These are phyloP conservation scores for Kodamaea fungicola DNA, from an alignment of 1,139 yeast species.

Conservation along the genomic window DNA sequence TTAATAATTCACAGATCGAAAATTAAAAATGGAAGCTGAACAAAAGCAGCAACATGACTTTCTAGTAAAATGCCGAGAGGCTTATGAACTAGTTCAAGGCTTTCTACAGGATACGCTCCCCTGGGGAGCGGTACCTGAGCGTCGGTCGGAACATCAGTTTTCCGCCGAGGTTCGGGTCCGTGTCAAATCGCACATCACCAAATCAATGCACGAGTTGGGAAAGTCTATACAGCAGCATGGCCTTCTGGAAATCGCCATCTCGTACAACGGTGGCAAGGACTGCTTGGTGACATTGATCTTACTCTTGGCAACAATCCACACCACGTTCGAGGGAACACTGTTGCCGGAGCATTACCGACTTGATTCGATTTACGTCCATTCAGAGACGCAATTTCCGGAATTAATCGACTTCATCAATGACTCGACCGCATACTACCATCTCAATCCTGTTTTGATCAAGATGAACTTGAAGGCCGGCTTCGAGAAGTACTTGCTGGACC, in stretches of 20 bases:
- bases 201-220: constrained; percentile 30
- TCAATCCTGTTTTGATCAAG: constrained; percentile 44
- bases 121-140: constrained; percentile 22
- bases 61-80: constrained; percentile 28
- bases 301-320: constrained; percentile 56
- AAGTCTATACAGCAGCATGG: constrained; percentile 31
- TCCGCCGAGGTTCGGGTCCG: constrained; percentile 20
- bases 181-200: constrained; percentile 30
- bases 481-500: constrained; percentile 46
- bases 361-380: constrained; percentile 66
- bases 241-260: constrained; percentile 61
- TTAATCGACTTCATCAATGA: constrained; percentile 44
- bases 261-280: constrained; percentile 91
- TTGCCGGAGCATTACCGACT: constrained; percentile 35
- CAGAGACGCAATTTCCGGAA: constrained; percentile 64
- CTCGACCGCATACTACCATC: constrained; percentile 41
- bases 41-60: constrained; percentile 7
- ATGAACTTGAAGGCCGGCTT: constrained; percentile 64
- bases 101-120: constrained; percentile 31
- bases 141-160: constrained; percentile 19
- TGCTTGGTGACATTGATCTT: constrained; percentile 78
- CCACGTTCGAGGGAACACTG: constrained; percentile 17
- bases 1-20: too few relatives aligned
- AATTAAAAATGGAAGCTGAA: too few relatives aligned
- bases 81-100: constrained; percentile 29